Conservation (phyloP, 169 alveolate genomes). For the Eimeria maxima region DNA sequence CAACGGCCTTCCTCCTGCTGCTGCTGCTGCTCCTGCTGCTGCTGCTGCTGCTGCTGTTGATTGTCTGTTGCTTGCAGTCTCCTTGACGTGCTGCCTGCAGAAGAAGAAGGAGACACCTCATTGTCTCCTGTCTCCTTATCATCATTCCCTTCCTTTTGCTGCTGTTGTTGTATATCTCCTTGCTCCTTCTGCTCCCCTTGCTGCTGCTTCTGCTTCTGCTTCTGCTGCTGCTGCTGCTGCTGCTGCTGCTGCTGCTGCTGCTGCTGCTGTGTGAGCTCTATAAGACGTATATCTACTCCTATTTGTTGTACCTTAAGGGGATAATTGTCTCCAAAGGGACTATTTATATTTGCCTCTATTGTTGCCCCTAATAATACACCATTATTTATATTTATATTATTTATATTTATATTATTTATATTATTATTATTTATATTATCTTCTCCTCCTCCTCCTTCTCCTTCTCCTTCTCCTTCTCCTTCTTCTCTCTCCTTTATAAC, state of each 20-base stretch:
- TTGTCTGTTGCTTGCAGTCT: neutral
- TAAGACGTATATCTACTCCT: constrained; percentile 54
- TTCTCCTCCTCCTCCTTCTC: neutral
- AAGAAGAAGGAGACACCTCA: neutral
- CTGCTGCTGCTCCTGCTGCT: constrained; percentile 14
- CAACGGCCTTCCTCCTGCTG: neutral
- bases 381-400: neutral
- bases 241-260: neutral
- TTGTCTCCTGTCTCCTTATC: neutral
- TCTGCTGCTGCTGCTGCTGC: neutral
- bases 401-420: too few relatives aligned
- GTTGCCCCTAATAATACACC: constrained; percentile 51
- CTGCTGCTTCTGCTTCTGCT: too few relatives aligned
- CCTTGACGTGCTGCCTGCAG: constrained; percentile 12
- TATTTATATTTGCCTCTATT: neutral
- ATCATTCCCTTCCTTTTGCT: too few relatives aligned
- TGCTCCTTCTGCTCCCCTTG: too few relatives aligned
- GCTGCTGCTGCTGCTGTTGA: neutral
- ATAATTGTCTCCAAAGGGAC: constrained; percentile 41
- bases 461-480: too few relatives aligned
- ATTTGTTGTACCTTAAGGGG: neutral
- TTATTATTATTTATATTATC: too few relatives aligned
- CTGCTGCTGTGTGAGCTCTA: neutral
- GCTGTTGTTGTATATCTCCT: too few relatives aligned
- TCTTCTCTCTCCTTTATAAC: too few relatives aligned